Evolutionary conservation across 805 yeast genomes (phyloP).

Genomic region (Blastobotrys chiropterorum): DNA sequence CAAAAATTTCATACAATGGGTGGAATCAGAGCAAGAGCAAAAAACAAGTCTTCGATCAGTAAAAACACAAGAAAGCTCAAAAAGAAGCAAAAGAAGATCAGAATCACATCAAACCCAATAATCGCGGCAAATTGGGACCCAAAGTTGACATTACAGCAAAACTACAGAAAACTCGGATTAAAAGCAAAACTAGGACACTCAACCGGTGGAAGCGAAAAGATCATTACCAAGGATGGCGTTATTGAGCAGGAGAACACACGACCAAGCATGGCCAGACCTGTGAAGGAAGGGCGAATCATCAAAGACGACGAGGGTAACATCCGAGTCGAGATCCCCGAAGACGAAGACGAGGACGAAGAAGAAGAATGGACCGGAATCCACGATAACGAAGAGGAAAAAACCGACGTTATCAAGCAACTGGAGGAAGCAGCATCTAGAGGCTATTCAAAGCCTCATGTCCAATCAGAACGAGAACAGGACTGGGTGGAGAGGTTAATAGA

Average conservation of each 20-base stretch:
- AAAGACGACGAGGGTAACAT: constrained; percentile 62
- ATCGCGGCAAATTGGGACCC: constrained; percentile 91
- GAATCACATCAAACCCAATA: constrained; percentile 66
- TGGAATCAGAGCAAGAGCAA: constrained; percentile 77
- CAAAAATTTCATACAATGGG: constrained; percentile 10
- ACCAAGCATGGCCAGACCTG: constrained; percentile 53
- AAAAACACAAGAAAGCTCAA: constrained; percentile 67
- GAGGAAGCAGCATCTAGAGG: constrained; percentile 50
- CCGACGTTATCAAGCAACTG: constrained; percentile 62
- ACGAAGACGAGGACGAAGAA: constrained; percentile 23
- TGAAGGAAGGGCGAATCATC: constrained; percentile 55
- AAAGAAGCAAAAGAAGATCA: constrained; percentile 62
- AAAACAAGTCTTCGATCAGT: constrained; percentile 62
- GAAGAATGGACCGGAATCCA: constrained; percentile 20
- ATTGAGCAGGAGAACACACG: constrained; percentile 36
- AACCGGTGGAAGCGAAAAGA: constrained; percentile 77
- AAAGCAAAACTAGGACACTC: constrained; percentile 55
- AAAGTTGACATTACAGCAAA: constrained; percentile 72
- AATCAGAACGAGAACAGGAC: constrained; percentile 64
- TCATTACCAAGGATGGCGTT: constrained; percentile 29
- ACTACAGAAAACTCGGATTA: constrained; percentile 78
- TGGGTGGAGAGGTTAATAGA: constrained; percentile 62
- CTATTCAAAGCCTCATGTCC: constrained; percentile 44
- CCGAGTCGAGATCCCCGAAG: constrained; percentile 42
- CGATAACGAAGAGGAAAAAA: constrained; percentile 22